These are phyloP conservation scores for Albugo candida DNA, from an alignment of 352 stramenopile species.

Conservation along the genomic window DNA sequence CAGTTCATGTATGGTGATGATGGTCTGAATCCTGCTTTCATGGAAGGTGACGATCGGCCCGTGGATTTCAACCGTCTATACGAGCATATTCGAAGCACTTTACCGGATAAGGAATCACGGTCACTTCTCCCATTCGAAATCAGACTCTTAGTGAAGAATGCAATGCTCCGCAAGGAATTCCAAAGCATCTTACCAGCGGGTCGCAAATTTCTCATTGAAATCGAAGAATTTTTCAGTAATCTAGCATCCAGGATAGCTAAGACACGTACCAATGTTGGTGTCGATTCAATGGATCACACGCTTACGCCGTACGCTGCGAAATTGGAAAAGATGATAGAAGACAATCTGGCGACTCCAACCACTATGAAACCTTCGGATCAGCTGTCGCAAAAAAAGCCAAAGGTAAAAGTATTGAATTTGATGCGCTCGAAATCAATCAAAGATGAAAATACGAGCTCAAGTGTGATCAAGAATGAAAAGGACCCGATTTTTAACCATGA, in stretches of 20 bases:
- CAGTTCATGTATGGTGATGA: slow-evolving; percentile 99
- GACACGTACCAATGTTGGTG: slow-evolving; percentile 28
- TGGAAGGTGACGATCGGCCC: slow-evolving; percentile 88
- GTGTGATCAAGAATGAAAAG: slow-evolving; percentile 10
- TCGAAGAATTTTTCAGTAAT: slow-evolving; percentile 60
- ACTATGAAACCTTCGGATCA: slow-evolving; percentile 2
- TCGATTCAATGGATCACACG: slow-evolving; percentile 40
- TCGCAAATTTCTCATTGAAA: slow-evolving; percentile 80
- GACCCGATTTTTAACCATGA: slow-evolving; percentile 27
- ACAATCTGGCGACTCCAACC: slow-evolving; percentile 10
- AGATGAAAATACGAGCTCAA: background rate
- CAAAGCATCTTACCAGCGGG: slow-evolving; percentile 73
- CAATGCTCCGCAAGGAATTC: slow-evolving; percentile 62
- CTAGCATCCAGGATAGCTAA: slow-evolving; percentile 40
- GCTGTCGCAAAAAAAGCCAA: background rate
- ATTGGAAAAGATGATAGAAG: slow-evolving; percentile 47
- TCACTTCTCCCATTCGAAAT: slow-evolving; percentile 70
- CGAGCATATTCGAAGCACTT: slow-evolving; percentile 72
- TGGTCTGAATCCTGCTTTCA: slow-evolving; percentile 93
- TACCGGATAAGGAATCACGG: slow-evolving; percentile 44
- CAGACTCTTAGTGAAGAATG: slow-evolving; percentile 60
- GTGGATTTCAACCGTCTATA: slow-evolving; percentile 92
- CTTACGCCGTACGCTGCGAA: slow-evolving; percentile 44
- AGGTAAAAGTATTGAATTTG: background rate
- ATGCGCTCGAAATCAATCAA: background rate